These are phyloP conservation scores for Pichia sp. DNA, from an alignment of 1,139 yeast species.

Conservation along the genomic window DNA sequence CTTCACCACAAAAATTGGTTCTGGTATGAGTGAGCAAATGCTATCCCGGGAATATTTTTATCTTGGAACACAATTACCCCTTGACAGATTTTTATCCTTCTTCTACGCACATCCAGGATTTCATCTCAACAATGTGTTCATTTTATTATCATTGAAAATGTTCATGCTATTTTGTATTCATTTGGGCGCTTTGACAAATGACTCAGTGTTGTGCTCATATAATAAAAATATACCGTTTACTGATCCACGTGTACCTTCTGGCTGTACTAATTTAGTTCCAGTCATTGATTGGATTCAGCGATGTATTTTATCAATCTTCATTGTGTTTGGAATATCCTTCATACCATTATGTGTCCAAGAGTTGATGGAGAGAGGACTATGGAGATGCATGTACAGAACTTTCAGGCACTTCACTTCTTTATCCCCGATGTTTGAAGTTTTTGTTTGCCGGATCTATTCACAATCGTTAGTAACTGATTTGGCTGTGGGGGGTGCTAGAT, in stretches of 20 bases:
- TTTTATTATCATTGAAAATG: constrained; percentile 66
- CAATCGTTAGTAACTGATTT: constrained; percentile 64
- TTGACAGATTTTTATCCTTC: constrained; percentile 77
- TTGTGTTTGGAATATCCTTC: constrained; percentile 80
- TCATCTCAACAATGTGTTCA: constrained; percentile 76
- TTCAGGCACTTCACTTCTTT: constrained; percentile 63
- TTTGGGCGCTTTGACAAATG: constrained; percentile 62
- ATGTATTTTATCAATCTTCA: constrained; percentile 75
- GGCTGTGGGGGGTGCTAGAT: constrained; percentile 77
- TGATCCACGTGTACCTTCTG: constrained; percentile 58
- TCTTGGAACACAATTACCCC: constrained; percentile 71
- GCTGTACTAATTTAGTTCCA: constrained; percentile 73
- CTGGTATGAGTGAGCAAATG: constrained; percentile 93
- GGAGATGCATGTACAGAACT: constrained; percentile 58
- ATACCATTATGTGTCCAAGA: constrained; percentile 79
- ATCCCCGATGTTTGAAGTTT: constrained; percentile 83
- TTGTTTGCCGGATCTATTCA: constrained; percentile 81
- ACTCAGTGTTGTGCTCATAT: constrained; percentile 53
- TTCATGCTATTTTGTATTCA: constrained; percentile 66
- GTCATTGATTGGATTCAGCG: constrained; percentile 76
- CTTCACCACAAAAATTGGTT: constrained; percentile 85
- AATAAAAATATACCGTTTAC: constrained; percentile 54
- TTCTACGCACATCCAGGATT: constrained; percentile 93
- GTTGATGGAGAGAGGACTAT: constrained; percentile 67
- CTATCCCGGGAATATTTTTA: constrained; percentile 82